Base-by-base conservation (phyloP, 2,329 filamentous ascomycete genomes). In the Xylaria sp. region DNA sequence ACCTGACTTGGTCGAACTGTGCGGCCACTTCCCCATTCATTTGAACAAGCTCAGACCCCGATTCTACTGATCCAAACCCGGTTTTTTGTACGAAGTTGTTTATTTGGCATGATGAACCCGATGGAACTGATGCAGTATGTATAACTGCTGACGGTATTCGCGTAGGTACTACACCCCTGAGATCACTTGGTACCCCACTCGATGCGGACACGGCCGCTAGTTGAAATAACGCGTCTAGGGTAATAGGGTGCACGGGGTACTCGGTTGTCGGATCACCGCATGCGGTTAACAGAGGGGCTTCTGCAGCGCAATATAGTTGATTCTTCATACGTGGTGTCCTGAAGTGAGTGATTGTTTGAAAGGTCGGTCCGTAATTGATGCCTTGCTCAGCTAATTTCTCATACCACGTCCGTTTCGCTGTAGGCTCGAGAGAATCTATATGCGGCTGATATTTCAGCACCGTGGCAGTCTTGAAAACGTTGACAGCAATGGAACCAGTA, bases 331-430 rank as follows among this genome's bases (percentile, higher is more conserved):
- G 50, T 6, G 59, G 57, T 3, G 53, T 58, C 7, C 50, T 14
- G 21, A 67, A 63, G 0, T 62, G 17, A 2, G 17, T 35, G 33
- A 69, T 63, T 1, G 43, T 31, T 17, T 65, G 63, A 35, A 69
- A 69, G 4, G 23, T 17, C 4, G 54, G 46, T 1, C 63, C 62
- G 19, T 57, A 69, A 19, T 67, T 67, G 17, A 69, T 37, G 0
- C 65, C 67, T 4, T 42, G 28, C 1, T 61, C n/a, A 11, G 11
- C 23, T 14, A 69, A 33, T 19, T 23, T 59, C 9, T 64, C 38
- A 45, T 69, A 67, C 67, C 65, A 69, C 3, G 42, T 61, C 0
- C 65, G 65, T 17, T 42, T 53, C 1, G 62, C 63, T 3, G 50
- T 62, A 2, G 50, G 50, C 54, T 67, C 65, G 1, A 65, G 28